Conservation (phyloP, 371 early-diverging fungal species). For the Apophysomyces variabilis region DNA sequence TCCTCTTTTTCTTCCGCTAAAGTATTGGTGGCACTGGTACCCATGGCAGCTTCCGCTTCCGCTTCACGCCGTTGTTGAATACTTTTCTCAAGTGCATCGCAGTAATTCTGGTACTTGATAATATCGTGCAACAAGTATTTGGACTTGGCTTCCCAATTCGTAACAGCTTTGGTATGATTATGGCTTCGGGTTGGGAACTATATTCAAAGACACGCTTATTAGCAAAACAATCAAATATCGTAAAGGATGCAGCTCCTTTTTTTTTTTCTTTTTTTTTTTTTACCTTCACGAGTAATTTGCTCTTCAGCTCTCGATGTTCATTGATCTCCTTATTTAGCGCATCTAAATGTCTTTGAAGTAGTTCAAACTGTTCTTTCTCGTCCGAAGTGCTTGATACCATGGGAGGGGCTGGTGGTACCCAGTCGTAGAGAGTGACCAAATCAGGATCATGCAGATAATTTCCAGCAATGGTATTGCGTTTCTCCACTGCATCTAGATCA, state of each 20-base stretch:
- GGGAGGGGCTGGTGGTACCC: constrained; percentile 45
- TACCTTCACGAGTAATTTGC: constrained; percentile 38
- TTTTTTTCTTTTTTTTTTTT: background rate
- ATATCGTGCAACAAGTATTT: constrained; percentile 82
- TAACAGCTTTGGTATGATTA: constrained; percentile 65
- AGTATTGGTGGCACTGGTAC: background rate
- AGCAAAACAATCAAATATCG: constrained; percentile 10
- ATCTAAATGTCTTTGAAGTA: constrained; percentile 32
- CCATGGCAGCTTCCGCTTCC: constrained; percentile 11
- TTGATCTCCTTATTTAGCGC: constrained; percentile 41
- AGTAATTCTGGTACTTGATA: constrained; percentile 85
- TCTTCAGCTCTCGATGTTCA: constrained; percentile 45
- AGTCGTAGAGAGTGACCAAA: constrained; percentile 29
- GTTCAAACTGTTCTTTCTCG: constrained; percentile 34
- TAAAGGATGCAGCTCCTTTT: background rate
- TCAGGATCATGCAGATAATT: constrained; percentile 29
- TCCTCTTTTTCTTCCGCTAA: background rate
- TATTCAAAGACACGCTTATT: background rate
- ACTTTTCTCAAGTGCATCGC: constrained; percentile 69
- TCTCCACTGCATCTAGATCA: constrained; percentile 33
- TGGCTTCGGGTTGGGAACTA: constrained; percentile 59
- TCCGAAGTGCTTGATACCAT: constrained; percentile 33
- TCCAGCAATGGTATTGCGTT: constrained; percentile 18
- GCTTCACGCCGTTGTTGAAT: constrained; percentile 34
- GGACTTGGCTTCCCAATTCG: constrained; percentile 86